phyloP scores from a whole-genome alignment of 2,329 filamentous ascomycete species.

The Beauveria sp. region DNA sequence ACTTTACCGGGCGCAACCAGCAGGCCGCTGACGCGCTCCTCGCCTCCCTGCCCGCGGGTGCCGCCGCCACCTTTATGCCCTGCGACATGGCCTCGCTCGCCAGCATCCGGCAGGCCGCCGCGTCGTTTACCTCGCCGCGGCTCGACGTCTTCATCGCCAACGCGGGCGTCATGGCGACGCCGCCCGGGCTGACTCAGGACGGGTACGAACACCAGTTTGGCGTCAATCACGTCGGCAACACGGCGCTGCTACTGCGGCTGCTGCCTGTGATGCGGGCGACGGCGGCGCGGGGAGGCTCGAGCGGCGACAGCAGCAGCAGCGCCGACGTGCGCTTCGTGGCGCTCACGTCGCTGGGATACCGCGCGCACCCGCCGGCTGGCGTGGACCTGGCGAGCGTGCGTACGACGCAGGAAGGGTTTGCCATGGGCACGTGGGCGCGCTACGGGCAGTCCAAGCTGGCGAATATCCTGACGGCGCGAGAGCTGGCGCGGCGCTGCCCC shows the following conservation, averaged over 20 bases:
- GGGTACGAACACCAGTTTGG: constrained; percentile 30
- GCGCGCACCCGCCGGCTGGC: constrained; percentile 19
- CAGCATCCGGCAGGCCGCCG: constrained; percentile 37
- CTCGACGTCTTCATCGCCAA: constrained; percentile 33
- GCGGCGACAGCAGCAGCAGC: not conserved
- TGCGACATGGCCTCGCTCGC: constrained; percentile 43
- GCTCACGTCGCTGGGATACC: constrained; percentile 22
- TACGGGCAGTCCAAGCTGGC: constrained; percentile 46
- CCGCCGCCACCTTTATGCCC: constrained; percentile 26
- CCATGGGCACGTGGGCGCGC: constrained; percentile 31
- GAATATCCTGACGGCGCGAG: constrained; percentile 38
- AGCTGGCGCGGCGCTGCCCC: constrained; percentile 36
- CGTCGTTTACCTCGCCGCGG: constrained; percentile 30
- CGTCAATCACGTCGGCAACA: constrained; percentile 27
- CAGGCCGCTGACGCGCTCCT: constrained; percentile 37
- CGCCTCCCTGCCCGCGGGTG: constrained; percentile 19
- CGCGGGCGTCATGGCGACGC: constrained; percentile 28
- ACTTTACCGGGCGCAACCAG: constrained; percentile 42
- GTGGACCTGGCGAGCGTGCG: constrained; percentile 23
- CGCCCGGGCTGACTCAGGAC: constrained; percentile 22
- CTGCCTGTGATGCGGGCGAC: constrained; percentile 19
- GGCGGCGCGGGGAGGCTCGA: constrained; percentile 1
- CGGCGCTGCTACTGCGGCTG: constrained; percentile 27
- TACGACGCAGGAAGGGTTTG: constrained; percentile 18
- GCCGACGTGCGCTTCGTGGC: constrained; percentile 18